Evolutionary conservation across 768 basidiomycete genomes (phyloP).

Genomic region (Lanmaoa rubissima): DNA sequence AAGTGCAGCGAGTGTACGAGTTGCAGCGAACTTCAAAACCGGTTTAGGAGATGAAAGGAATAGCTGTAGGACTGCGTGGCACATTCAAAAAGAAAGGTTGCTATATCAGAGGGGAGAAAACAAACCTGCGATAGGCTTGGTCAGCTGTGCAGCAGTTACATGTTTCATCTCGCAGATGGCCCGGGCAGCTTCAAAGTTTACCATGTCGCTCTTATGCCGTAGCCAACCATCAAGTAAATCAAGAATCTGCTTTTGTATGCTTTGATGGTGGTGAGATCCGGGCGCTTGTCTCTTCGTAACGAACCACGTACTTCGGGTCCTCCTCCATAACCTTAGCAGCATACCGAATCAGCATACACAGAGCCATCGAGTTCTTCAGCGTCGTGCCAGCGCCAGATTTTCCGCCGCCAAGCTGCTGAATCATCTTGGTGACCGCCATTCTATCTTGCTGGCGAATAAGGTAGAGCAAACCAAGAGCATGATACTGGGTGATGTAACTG

Average conservation of each 20-base stretch:
- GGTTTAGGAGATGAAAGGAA: conserved; percentile 96
- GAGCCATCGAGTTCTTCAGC: conserved; percentile 92
- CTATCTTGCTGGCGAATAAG: conserved; percentile 95
- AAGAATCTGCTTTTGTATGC: conserved; percentile 88
- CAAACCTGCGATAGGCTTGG: conserved; percentile 86
- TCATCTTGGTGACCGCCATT: conserved; percentile 99
- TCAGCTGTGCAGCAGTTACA: conserved; percentile 72
- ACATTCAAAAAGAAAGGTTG: conserved; percentile 5
- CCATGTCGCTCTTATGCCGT: conserved; percentile 99
- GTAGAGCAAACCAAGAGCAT: conserved; percentile 91
- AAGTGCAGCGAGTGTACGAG: conserved; percentile 88
- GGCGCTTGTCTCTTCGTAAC: not conserved
- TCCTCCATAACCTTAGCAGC: conserved; percentile 99
- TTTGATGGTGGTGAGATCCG: conserved; percentile 30
- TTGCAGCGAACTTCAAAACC: conserved; percentile 94
- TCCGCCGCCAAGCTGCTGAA: conserved; percentile 92
- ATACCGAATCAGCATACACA: conserved; percentile 98
- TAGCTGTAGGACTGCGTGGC: conserved; percentile 74
- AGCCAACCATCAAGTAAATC: conserved; percentile 94
- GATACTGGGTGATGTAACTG: conserved; percentile 95
- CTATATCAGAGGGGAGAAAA: not conserved
- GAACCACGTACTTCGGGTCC: conserved; percentile 84
- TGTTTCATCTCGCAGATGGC: conserved; percentile 96
- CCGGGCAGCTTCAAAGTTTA: conserved; percentile 97
- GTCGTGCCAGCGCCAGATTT: conserved; percentile 81